phyloP scores from a whole-genome alignment of 306 rosid genomes.

The Malus domestica region ASM211411v1 NC_041796.1:7363501-7364000 shows the following conservation, averaged over 20 bases:
- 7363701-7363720: slow-evolving; percentile 96
- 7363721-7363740: slow-evolving; percentile 97
- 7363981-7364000: slow-evolving; percentile 95
- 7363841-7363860: slow-evolving; percentile 78
- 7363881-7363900: slow-evolving; percentile 98
- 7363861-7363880: slow-evolving; percentile 97
- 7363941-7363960: slow-evolving; percentile 92
- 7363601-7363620: slow-evolving; percentile 41
- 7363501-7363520: slow-evolving; percentile 53
- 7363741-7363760: slow-evolving; percentile 96
- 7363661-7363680: slow-evolving; percentile 89
- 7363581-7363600: slow-evolving; percentile 55
- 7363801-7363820: slow-evolving; percentile 90
- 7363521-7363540: slow-evolving; percentile 64
- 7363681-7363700: slow-evolving; percentile 91
- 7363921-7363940: slow-evolving; percentile 96
- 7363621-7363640: slow-evolving; percentile 63
- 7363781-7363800: slow-evolving; percentile 96
- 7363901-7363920: slow-evolving; percentile 94
- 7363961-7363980: slow-evolving; percentile 95
- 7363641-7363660: slow-evolving; percentile 83
- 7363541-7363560: slow-evolving; percentile 42
- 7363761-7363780: slow-evolving; percentile 99
- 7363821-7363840: slow-evolving; percentile 96
- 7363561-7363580: slow-evolving; percentile 56